Base-by-base conservation (phyloP, 495 filamentous ascomycete species). In the Neurospora sp. region DNA sequence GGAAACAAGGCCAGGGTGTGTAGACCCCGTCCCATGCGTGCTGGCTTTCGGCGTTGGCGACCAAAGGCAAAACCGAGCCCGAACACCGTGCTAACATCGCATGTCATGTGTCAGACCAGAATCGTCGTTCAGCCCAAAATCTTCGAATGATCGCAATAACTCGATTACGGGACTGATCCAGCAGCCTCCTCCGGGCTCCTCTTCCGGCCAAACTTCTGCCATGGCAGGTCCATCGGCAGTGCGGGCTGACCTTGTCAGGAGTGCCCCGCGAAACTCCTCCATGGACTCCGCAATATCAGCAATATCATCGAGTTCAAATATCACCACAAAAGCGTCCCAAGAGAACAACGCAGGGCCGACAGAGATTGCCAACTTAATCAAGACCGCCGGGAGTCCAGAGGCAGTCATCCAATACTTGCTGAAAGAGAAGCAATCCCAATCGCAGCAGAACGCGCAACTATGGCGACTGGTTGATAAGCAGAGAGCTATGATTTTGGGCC, bases 381-480 rank as follows among this genome's bases (percentile, higher is more conserved):
- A 90, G 74, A 89, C 93, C 71, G 95, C 95, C 54, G 96, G 96
- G 23, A 97, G 94, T 48, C 85, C 94, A 62, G 96, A 99, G 78
- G 92, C 92, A 72, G 91, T 96, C 12, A 93, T 99, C 73, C 88
- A 93, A 77, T 92, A 94, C 78, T 85, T 99, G 73, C 81, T 97
- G 66, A 96, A 93, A 78, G 95, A 98, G 78, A 98, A 98, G 81
- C 90, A 94, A 72, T 91, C 92, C 35, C 90, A 93, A 42, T 88
- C 92, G 8, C 90, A 93, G 73, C 96, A 97, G 76, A 98, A 98
- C 80, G 85, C 91, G 18, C 95, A 98, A 81, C 82, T 99, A 74
- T 99, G 96, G 96, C 90, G 93, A 71, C 83, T 99, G 69, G 94
- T 99, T 37, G 94, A 98, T 80, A 98, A 99, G 81, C 96, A 99